Evolutionary conservation across 305 asterid species (phyloP).

Genomic region (Fraxinus albicans): DNA sequence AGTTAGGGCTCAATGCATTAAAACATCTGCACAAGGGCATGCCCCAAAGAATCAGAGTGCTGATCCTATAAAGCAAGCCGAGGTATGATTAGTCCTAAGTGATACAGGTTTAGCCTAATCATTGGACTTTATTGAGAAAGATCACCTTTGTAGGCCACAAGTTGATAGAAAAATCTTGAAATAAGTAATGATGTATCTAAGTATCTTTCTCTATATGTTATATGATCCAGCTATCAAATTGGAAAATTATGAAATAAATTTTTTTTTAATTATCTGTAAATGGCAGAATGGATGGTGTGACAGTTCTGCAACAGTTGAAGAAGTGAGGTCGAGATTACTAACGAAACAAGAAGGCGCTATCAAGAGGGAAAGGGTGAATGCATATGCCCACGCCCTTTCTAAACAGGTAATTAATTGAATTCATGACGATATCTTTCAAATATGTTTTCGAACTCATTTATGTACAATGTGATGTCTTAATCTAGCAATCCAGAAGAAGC

Average conservation of each 20-base stretch:
- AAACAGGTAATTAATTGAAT: conserved; percentile 29
- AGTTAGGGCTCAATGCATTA: conserved; percentile 60
- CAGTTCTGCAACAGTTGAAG: conserved; percentile 64
- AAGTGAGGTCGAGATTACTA: conserved; percentile 70
- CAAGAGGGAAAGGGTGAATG: conserved; percentile 83
- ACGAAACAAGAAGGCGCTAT: conserved; percentile 84
- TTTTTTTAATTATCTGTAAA: background rate
- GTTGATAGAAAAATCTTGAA: background rate
- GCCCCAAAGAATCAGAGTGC: conserved; percentile 12
- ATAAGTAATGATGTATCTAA: background rate
- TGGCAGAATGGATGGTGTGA: conserved; percentile 84
- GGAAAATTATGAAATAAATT: background rate
- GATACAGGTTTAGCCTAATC: background rate
- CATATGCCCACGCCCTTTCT: conserved; percentile 68
- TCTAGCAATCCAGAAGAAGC: conserved; percentile 41
- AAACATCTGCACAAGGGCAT: conserved; percentile 35
- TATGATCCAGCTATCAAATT: background rate
- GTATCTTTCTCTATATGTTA: background rate
- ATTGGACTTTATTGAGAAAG: background rate
- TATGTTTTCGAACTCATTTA: background rate
- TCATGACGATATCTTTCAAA: background rate
- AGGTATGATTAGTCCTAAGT: conserved; percentile 42
- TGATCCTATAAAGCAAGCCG: conserved; percentile 56
- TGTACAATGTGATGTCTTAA: background rate
- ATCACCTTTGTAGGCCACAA: background rate